Conservation (phyloP, 345 rosid genomes). For the Turnera subulata region DNA sequence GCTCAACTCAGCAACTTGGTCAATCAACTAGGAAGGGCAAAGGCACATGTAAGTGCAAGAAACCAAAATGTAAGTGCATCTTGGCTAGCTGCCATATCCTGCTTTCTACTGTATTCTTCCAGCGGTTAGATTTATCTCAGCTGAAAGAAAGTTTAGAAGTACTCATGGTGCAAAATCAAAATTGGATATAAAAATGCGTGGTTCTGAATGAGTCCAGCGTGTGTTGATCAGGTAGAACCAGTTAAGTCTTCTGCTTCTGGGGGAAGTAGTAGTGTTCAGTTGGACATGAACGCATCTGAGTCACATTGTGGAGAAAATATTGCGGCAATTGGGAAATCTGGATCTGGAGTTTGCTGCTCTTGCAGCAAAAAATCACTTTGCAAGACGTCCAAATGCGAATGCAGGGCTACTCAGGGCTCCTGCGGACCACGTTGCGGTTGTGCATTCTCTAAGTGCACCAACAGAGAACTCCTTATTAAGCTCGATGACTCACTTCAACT, state of each 20-base stretch:
- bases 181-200: no score
- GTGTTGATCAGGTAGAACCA: conserved; percentile 37
- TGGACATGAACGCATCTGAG: conserved; percentile 7
- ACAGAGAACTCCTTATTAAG: conserved; percentile 8
- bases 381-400: conserved; percentile 27
- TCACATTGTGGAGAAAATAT: conserved; percentile 7
- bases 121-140: background rate
- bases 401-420: conserved; percentile 20
- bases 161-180: no score
- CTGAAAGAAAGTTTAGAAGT: background rate
- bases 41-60: conserved; percentile 9
- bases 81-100: background rate
- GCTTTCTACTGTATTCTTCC: background rate
- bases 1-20: conserved; percentile 15
- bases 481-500: conserved; percentile 9
- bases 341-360: conserved; percentile 17
- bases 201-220: conserved; percentile 10
- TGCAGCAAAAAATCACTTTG: conserved; percentile 27
- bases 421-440: conserved; percentile 24
- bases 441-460: conserved; percentile 22
- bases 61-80: conserved; percentile 13
- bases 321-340: conserved; percentile 2
- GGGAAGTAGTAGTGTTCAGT: conserved; percentile 31
- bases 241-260: conserved; percentile 37
- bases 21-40: conserved; percentile 13